phyloP scores from a whole-genome alignment of 495 filamentous ascomycete genomes.

The Sporormia fimetaria region DNA sequence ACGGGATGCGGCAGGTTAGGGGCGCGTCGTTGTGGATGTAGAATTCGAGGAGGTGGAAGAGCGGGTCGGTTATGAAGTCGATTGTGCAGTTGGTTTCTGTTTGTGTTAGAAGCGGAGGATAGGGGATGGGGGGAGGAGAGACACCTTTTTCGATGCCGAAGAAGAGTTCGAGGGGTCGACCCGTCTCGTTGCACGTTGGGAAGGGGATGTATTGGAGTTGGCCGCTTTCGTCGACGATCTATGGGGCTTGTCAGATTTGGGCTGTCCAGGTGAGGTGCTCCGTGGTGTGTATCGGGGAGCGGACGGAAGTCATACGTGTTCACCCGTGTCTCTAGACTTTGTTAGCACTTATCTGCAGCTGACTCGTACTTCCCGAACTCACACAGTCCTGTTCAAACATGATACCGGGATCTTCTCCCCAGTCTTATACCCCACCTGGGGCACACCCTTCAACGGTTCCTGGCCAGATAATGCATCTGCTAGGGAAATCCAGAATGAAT shows the following conservation, averaged over 20 bases:
- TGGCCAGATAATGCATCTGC: slow-evolving; percentile 23
- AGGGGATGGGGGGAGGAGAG: neutral
- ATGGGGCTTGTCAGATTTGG: slow-evolving; percentile 10
- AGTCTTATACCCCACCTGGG: slow-evolving; percentile 31
- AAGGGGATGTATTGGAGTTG: slow-evolving; percentile 93
- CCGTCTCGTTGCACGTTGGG: slow-evolving; percentile 82
- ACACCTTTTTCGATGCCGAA: slow-evolving; percentile 62
- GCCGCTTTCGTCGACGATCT: slow-evolving; percentile 69
- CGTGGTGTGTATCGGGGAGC: slow-evolving; percentile 1
- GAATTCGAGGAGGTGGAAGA: slow-evolving; percentile 97
- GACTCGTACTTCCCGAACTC: slow-evolving; percentile 2
- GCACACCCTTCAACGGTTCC: slow-evolving; percentile 21
- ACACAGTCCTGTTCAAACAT: slow-evolving; percentile 60
- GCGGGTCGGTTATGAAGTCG: slow-evolving; percentile 65
- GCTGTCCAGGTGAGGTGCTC: slow-evolving; percentile 12
- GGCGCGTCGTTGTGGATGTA: slow-evolving; percentile 96
- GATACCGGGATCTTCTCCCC: slow-evolving; percentile 47
- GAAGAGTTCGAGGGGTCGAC: slow-evolving; percentile 62
- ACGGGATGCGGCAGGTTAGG: slow-evolving; percentile 81
- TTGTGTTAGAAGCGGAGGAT: slow-evolving; percentile 6
- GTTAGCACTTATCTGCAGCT: slow-evolving; percentile 5
- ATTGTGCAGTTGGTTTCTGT: slow-evolving; percentile 87
- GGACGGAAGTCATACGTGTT: slow-evolving; percentile 43
- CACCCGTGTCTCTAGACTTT: slow-evolving; percentile 42
- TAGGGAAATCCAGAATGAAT: slow-evolving; percentile 24